Base-by-base conservation (phyloP, 176 grass and related monocot species). In the Areca catechu region DNA sequence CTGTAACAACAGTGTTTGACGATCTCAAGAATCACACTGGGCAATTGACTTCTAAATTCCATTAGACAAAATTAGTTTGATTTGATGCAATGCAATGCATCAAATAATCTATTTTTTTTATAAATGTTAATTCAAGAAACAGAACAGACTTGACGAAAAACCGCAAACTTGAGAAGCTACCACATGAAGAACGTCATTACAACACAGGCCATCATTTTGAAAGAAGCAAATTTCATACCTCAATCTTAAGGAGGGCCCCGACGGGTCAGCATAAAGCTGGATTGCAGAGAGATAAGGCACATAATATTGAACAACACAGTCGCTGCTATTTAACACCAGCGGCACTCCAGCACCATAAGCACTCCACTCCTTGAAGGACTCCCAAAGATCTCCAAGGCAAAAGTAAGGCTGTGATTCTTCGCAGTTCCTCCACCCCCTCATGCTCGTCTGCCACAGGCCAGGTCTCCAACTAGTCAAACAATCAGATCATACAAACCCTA, bases 351-450 rank as follows among this genome's bases (percentile, higher is more conserved):
- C 86, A 10, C 93, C 93, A 80, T 92, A 98, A 20, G 84, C 93
- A 65, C 93, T 92, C 93, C 93, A 98, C 73, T 98, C 93, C 30
- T 86, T 85, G 66, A 92, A 98, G 47, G 78, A 85, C 72, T 98
- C 93, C 87, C 87, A 98, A 4, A 98, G 74, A 77, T 92, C 87
- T 75, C 77, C 83, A 60, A 98, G 87, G 49, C 78, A 61, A 73
- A 88, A 98, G 71, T 88, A 83, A n/a, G 79, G 84, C 21, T 49
- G 58, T 18, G 63, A 68, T 75, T 63, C 66, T 61, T 85, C 76
- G 20, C 70, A 74, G 67, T 63, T 78, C 55, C 71, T 82, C 58
- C 75, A 72, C 51, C 80, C 66, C 66, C 77, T 85, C 56, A 71
- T 65, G 54, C 50, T 85, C 20, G 66, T 65, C 93, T 92, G 72